Percentiles rank a stretch among this genome's conserved stretches.
Evolutionary conservation across 2,329 filamentous ascomycete genomes (phyloP).

Genomic region (Aureobasidium sp.): DNA sequence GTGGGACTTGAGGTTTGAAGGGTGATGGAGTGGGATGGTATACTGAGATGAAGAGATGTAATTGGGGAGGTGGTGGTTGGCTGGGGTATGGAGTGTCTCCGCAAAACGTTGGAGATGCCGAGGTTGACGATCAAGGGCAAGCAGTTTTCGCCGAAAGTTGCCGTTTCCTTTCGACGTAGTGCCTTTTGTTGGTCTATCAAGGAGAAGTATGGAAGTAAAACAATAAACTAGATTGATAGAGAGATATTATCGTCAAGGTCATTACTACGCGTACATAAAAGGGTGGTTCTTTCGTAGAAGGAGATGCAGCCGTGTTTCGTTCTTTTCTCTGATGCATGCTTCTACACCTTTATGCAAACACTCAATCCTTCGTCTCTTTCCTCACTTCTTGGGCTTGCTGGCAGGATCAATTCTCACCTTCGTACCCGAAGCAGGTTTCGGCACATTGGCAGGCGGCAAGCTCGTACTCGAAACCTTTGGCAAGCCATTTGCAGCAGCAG

Average conservation of each 20-base stretch:
- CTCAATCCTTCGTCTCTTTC: neutral
- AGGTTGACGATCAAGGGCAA: neutral
- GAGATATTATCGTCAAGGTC: neutral
- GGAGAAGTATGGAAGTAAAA: neutral
- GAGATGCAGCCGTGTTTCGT: neutral
- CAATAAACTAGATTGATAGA: neutral
- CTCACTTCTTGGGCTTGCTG: slow-evolving; percentile 17
- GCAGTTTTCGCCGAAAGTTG: slow-evolving; percentile 3
- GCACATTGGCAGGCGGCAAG: slow-evolving; percentile 8
- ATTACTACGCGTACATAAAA: neutral
- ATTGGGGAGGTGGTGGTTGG: neutral
- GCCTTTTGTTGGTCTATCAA: too few relatives aligned
- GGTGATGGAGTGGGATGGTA: neutral
- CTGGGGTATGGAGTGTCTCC: neutral
- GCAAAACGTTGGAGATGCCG: neutral
- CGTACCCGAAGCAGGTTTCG: slow-evolving; percentile 10
- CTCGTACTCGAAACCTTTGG: neutral
- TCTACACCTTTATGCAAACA: neutral
- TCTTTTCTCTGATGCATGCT: neutral
- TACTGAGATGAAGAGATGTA: neutral
- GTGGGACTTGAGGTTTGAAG: neutral
- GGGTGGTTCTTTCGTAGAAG: neutral
- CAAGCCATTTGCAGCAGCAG: neutral
- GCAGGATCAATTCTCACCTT: slow-evolving; percentile 21
- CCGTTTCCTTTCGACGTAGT: too few relatives aligned